phyloP scores from a whole-genome alignment of 176 grass and related monocot genomes.

The Chloris gayana region DNA sequence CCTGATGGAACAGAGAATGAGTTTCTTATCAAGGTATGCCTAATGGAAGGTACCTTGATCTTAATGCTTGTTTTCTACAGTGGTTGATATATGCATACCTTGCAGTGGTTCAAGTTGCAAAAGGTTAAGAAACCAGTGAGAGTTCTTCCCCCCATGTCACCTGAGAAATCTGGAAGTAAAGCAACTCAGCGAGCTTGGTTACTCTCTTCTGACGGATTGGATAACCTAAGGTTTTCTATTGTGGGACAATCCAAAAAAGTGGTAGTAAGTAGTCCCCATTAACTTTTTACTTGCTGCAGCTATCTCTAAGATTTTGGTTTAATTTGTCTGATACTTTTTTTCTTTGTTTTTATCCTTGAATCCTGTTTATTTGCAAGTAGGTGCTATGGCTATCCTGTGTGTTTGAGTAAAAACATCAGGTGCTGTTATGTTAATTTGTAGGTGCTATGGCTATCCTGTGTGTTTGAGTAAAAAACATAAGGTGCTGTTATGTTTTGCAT shows the following conservation, averaged over 20 bases:
- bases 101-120: constrained; percentile 97
- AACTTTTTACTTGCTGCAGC: constrained; percentile 9
- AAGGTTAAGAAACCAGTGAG: constrained; percentile 76
- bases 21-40: constrained; percentile 77
- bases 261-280: constrained; percentile 52
- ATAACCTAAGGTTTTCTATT: constrained; percentile 76
- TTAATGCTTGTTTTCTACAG: constrained; percentile 23
- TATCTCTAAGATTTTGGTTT: constrained; percentile 22
- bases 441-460: too few relatives aligned
- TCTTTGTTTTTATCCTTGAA: constrained; percentile 6
- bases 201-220: constrained; percentile 61
- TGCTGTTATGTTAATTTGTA: too few relatives aligned
- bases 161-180: constrained; percentile 58
- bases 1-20: constrained; percentile 61
- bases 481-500: too few relatives aligned
- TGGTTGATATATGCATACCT: constrained; percentile 31
- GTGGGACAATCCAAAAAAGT: constrained; percentile 62
- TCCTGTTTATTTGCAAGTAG: background rate
- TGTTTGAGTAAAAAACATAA: too few relatives aligned
- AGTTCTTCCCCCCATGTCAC: constrained; percentile 79
- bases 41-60: background rate
- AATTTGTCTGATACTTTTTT: constrained; percentile 7
- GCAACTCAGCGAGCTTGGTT: constrained; percentile 37
- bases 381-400: too few relatives aligned
- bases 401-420: too few relatives aligned